Conservation (phyloP, 305 asterid species). For the Solanum aculeatissimum region DNA sequence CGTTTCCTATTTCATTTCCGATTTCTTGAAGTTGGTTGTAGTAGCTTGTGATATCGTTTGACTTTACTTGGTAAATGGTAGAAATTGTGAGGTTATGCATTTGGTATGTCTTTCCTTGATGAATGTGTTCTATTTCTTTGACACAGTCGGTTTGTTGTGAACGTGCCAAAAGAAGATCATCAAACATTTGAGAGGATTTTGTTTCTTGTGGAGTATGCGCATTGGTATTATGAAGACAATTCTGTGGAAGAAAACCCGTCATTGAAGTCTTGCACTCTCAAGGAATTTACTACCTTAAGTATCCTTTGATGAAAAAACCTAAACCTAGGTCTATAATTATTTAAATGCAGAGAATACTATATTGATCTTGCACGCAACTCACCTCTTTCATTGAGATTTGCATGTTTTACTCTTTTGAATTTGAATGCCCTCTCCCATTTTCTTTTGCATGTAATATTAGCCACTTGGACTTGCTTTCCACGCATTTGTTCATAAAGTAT, state of each 20-base stretch:
- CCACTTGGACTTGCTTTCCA: neutral
- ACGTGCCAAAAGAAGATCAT: slow-evolving; percentile 98
- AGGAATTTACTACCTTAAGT: slow-evolving; percentile 87
- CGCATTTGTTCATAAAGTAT: neutral
- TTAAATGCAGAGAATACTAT: neutral
- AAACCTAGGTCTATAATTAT: neutral
- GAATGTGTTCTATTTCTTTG: neutral
- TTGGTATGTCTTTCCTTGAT: neutral
- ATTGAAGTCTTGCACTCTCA: slow-evolving; percentile 79
- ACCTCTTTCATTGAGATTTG: neutral
- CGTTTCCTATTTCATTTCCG: neutral
- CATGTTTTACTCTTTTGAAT: neutral
- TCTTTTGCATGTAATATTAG: neutral
- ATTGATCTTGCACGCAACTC: neutral
- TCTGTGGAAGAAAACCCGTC: slow-evolving; percentile 93
- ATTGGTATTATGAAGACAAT: slow-evolving; percentile 97
- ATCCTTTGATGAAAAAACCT: slow-evolving; percentile 35
- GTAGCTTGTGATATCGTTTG: neutral
- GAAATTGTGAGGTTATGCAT: neutral
- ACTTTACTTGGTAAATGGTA: neutral
- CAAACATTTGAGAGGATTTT: slow-evolving; percentile 97
- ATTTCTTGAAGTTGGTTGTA: neutral
- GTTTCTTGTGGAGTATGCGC: slow-evolving; percentile 97
- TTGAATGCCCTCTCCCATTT: neutral
- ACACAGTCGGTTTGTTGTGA: slow-evolving; percentile 94